Base-by-base conservation (phyloP, 192 early-diverging fungal species). In the Backusella circina region DNA sequence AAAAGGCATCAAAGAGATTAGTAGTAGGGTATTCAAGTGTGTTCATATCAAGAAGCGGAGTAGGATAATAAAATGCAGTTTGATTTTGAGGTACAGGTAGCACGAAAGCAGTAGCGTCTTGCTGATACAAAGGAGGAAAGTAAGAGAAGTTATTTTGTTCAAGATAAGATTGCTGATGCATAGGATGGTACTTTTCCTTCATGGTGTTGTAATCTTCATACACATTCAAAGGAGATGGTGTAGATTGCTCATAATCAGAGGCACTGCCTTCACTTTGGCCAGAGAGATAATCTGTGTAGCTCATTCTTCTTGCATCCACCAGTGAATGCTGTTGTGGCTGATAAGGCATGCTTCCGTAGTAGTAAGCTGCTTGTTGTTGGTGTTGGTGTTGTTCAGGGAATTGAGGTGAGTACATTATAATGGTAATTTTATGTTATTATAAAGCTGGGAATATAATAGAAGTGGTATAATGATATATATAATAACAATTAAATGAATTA, bases 281-380 rank as follows among this genome's bases (percentile, higher is more conserved):
- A 26, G 78, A 79, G n/a, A 79, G 50, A 30, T 75, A 65, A 30
- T 74, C 78, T 15, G 78, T 69, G 66, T 79, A 79, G 28, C 78
- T 79, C 39, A 79, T 68, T 8, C 75, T 68, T 61, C 54, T 61
- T 28, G 54, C 26, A 61, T 61, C 54, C 9, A 61, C 54, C 54
- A 28, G 23, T 61, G 54, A 61, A 61, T 61, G 54, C 10, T 61
- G 54, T 12, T 61, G 54, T 12, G 21, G 54, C 21, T 61, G 54
- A 13, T 61, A 61, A 28, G 54, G 23, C 21, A 28, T 61, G 23
- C 2, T 28, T 28, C 54, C 54, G 7, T 61, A 61, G 54, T 61
- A 61, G 10, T 61, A 61, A 13, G 54, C 23, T 23, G 54, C 54
- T 61, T 61, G 54, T 26, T 57, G 54, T 28, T 61, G 23, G 4